Conservation (phyloP, 495 filamentous ascomycete species). For the Cladorrhinum samala region DNA sequence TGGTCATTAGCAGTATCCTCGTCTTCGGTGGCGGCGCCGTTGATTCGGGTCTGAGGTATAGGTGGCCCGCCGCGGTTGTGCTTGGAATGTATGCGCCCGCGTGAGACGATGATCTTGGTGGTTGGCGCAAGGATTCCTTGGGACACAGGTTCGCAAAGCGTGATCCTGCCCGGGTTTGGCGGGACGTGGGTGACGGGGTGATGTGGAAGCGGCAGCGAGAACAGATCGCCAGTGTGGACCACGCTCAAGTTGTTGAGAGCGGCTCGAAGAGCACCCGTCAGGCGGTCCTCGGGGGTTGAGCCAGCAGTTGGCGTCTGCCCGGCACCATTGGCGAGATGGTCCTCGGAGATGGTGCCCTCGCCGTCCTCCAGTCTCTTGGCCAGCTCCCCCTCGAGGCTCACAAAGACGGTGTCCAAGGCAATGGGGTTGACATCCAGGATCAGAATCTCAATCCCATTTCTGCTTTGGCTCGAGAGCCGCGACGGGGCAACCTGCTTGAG, state of each 20-base stretch:
- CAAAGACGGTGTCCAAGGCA: conserved; percentile 73
- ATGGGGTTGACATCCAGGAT: conserved; percentile 76
- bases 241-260: conserved; percentile 64
- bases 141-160: conserved; percentile 69
- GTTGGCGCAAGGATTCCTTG: conserved; percentile 71
- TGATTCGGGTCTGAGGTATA: conserved; percentile 39
- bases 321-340: conserved; percentile 32
- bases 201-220: conserved; percentile 75
- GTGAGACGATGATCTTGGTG: conserved; percentile 63
- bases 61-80: conserved; percentile 30
- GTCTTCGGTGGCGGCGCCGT: conserved; percentile 62
- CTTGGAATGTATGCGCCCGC: conserved; percentile 46
- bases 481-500: conserved; percentile 55
- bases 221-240: conserved; percentile 75
- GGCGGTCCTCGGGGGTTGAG: conserved; percentile 53
- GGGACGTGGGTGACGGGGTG: conserved; percentile 85
- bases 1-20: conserved; percentile 77
- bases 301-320: conserved; percentile 22
- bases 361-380: conserved; percentile 49
- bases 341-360: conserved; percentile 50
- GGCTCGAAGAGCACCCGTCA: conserved; percentile 72
- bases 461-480: conserved; percentile 55
- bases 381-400: conserved; percentile 75
- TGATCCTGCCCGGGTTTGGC: conserved; percentile 73
- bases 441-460: conserved; percentile 67